Evolutionary conservation across 129 eudicot species (phyloP).

Genomic region (Ambrosia artemisiifolia): DNA sequence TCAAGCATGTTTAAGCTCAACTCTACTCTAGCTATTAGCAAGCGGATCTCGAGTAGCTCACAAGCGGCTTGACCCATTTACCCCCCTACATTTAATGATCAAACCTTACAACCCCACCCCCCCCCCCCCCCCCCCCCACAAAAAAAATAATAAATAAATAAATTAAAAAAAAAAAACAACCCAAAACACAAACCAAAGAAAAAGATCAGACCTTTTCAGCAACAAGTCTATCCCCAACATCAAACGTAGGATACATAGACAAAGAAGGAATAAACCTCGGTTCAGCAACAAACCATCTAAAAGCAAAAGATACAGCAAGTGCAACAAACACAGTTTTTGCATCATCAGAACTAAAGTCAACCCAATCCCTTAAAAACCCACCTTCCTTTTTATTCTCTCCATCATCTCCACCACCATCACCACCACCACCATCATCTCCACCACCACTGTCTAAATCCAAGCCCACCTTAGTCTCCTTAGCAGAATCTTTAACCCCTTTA

Average conservation of each 20-base stretch:
- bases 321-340: constrained; percentile 86
- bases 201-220: constrained; percentile 76
- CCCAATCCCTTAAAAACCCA: constrained; percentile 79
- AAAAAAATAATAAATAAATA: neutral
- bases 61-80: neutral
- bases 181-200: neutral
- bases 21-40: too few relatives aligned
- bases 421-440: constrained; percentile 57
- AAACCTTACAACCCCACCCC: neutral
- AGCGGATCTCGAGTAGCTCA: too few relatives aligned
- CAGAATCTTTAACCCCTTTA: constrained; percentile 46
- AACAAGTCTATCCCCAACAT: constrained; percentile 89
- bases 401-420: constrained; percentile 58
- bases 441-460: constrained; percentile 15
- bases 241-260: constrained; percentile 98
- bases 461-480: constrained; percentile 43
- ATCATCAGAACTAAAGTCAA: constrained; percentile 74
- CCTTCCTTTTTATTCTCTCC: constrained; percentile 45
- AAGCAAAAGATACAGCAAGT: constrained; percentile 79
- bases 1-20: too few relatives aligned
- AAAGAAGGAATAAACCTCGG: constrained; percentile 93
- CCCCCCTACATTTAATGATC: neutral
- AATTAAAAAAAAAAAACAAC: neutral
- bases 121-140: neutral
- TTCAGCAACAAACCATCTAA: constrained; percentile 86